Conservation (phyloP, 2,329 filamentous ascomycete species). For the Aspergillus sp. region DNA sequence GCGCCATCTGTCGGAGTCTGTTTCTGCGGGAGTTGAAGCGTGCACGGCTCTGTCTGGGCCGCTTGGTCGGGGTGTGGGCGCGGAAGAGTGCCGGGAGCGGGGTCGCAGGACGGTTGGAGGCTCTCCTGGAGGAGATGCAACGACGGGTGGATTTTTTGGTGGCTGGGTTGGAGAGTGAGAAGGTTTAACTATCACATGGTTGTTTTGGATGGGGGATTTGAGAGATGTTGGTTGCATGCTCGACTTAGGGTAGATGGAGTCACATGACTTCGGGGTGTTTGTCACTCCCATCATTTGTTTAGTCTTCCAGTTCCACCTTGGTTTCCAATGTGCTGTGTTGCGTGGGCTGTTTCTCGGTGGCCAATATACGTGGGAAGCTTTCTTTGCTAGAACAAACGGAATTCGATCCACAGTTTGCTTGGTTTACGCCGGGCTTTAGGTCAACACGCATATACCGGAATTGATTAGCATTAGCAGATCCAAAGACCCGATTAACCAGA, state of each 20-base stretch:
- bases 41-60: slow-evolving; percentile 6
- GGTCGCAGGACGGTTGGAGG: slow-evolving; percentile 8
- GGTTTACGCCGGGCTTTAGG: no score
- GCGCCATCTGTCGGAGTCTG: slow-evolving; percentile 8
- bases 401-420: not conserved
- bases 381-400: not conserved
- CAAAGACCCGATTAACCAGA: not conserved
- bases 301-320: not conserved
- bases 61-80: slow-evolving; percentile 10
- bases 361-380: not conserved
- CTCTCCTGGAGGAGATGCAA: slow-evolving; percentile 14
- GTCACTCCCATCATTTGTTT: no score
- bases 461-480: not conserved
- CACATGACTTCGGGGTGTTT: not conserved
- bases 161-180: slow-evolving; percentile 1
- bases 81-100: not conserved
- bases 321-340: no score
- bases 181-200: not conserved
- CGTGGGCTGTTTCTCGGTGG: not conserved
- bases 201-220: no score
- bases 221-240: no score
- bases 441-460: not conserved
- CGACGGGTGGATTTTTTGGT: slow-evolving; percentile 9
- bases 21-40: slow-evolving; percentile 14
- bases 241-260: not conserved